phyloP scores from a whole-genome alignment of 2,329 filamentous ascomycete species.

The Claviceps sp. region DNA sequence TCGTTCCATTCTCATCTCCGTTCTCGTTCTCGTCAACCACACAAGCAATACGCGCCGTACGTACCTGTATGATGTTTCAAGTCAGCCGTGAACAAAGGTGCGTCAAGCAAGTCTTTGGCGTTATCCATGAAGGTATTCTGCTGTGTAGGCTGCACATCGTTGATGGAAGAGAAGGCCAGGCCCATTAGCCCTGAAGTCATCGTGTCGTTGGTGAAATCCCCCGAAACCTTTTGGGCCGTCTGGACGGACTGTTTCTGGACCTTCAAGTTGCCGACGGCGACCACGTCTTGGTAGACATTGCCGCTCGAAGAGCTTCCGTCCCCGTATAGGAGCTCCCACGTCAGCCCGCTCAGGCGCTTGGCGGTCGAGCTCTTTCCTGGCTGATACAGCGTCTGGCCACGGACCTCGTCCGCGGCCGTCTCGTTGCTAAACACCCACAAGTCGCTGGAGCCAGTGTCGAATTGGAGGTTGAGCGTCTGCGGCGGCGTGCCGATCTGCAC shows the following conservation, averaged over 20 bases:
- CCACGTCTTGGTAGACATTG: conserved; percentile 29
- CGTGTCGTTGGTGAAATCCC: conserved; percentile 28
- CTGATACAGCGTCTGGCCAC: conserved; percentile 27
- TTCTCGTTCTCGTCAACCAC: too few species aligned
- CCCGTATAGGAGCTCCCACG: conserved; percentile 31
- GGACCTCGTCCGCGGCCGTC: conserved; percentile 21
- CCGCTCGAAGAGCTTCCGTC: conserved; percentile 29
- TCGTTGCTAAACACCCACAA: conserved; percentile 28
- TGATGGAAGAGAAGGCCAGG: conserved; percentile 28
- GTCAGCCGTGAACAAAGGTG: conserved; percentile 51
- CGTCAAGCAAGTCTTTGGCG: conserved; percentile 9
- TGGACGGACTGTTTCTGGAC: conserved; percentile 30
- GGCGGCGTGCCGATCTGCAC: conserved; percentile 11
- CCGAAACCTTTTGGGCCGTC: conserved; percentile 26
- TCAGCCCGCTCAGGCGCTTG: conserved; percentile 20
- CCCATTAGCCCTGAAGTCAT: conserved; percentile 27
- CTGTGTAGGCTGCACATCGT: conserved; percentile 25
- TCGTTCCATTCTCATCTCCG: too few species aligned
- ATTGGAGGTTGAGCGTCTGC: conserved; percentile 9
- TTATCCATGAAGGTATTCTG: conserved; percentile 32
- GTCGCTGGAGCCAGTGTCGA: conserved; percentile 15
- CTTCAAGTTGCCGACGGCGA: conserved; percentile 27
- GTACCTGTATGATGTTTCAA: conserved; percentile 36
- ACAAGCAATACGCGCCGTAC: neutral
- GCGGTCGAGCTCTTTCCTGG: conserved; percentile 25